phyloP scores from a whole-genome alignment of 352 stramenopile genomes.

The Saprolegnia diclina region DNA sequence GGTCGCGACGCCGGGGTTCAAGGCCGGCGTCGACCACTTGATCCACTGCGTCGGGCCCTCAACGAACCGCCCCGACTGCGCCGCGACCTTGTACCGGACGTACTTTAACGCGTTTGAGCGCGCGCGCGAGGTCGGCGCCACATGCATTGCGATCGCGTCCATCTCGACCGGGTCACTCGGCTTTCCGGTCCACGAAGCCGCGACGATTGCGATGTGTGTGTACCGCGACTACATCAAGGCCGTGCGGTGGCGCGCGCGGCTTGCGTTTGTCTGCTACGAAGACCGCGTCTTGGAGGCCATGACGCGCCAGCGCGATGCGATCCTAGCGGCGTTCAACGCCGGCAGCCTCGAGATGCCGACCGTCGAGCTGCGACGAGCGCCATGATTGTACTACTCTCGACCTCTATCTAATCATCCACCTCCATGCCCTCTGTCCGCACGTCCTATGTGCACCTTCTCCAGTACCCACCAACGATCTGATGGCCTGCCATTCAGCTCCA shows the following conservation, averaged over 20 bases:
- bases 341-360: background rate
- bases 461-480: too few species aligned
- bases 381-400: too few species aligned
- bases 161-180: slow-evolving; percentile 36
- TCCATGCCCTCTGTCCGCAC: too few species aligned
- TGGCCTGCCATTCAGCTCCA: too few species aligned
- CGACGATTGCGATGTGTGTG: slow-evolving; percentile 41
- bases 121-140: slow-evolving; percentile 28
- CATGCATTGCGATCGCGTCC: slow-evolving; percentile 32
- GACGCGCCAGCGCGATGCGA: background rate
- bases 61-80: slow-evolving; percentile 30
- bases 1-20: slow-evolving; percentile 44
- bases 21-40: slow-evolving; percentile 44
- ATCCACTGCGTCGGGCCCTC: slow-evolving; percentile 56
- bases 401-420: too few species aligned
- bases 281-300: slow-evolving; percentile 1
- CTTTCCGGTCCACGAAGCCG: slow-evolving; percentile 34
- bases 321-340: slow-evolving; percentile 15
- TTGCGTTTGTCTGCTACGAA: slow-evolving; percentile 21
- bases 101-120: slow-evolving; percentile 34
- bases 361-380: background rate
- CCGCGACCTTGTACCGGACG: slow-evolving; percentile 28
- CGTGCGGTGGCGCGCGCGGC: background rate
- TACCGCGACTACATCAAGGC: slow-evolving; percentile 35
- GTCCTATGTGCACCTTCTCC: too few species aligned